Base-by-base conservation (phyloP, 2,329 filamentous ascomycete genomes). In the Ophiostoma ips region DNA sequence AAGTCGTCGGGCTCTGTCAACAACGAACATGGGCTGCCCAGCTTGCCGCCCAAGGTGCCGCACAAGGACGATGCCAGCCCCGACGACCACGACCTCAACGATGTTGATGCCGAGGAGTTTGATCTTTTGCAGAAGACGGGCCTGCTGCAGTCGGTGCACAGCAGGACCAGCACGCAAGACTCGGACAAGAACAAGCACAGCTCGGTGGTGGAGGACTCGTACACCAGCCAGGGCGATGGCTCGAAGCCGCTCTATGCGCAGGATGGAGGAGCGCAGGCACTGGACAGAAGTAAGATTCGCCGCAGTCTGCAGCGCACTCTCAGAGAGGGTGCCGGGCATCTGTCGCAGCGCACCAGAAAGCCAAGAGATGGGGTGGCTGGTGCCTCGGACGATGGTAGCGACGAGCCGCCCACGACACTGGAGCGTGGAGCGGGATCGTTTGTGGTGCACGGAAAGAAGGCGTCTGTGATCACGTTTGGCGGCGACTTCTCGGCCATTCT, bases 401-500 rank as follows among this genome's bases (percentile, higher is more conserved):
- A 75, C 67, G 69, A 84, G 61, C 53, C 61, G 61, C 53, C 61
- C 35, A 84, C 87, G 57, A 80, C 84, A 11, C 72, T 98, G 12
- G 72, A 84, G 7, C 80, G 92, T 45, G 83, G 84, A 12, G 79
- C 85, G 12, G 87, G 87, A 5, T 94, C 87, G 59, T 98, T 98
- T 64, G 94, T 92, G 4, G 82, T 98, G 4, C 92, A 98, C 61
- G 90, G 92, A 53, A 98, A 96, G 70, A 96, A 98, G 66, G 92
- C 92, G 3, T 95, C 88, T 1, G 86, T 98, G 50, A 87, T 98
- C 57, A 94, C 87, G n/a, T 94, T 98, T 62, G 88, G 89, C 9
- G 81, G 82, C n/a, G 90, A 95, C 58, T 81, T 95, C 69, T 83
- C 90, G 59, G 83, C 76, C 52, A 78, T 57, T 21, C 10, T 89